Evolutionary conservation across 169 alveolate species (phyloP), one percentile per base, ranked within the genome.

Genomic region (Eimeria sp.): DNA sequence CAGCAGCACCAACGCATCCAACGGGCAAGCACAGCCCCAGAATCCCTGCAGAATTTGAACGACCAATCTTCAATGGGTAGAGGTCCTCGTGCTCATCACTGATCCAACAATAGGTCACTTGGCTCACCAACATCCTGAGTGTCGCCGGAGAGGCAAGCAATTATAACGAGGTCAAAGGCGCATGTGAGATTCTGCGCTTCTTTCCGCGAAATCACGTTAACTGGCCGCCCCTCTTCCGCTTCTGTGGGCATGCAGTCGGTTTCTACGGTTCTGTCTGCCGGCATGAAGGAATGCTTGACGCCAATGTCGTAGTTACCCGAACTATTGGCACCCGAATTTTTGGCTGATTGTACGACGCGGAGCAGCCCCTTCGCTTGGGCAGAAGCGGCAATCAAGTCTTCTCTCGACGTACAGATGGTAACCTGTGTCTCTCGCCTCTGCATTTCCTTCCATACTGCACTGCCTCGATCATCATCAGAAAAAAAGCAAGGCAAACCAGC

Each of bases 321-420:
- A 40, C 20, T 40, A 34, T 34, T 34, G 40, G 40, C 40, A 34
- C 40, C 40, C 43, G 54, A 18, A 43, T 34, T 40, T 5, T 34
- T 43, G 63, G 43, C 43, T 11, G 94, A 65, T 18, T 65, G 84
- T n/a, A 87, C 43, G 40, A 40, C 94, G 34, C 63, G 63, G 20
- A 87, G 63, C 83, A 40, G 40, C 20, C 94, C 94, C 30, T 43
- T 51, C 30, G 72, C 54, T 63, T 34, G 49, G 54, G 27, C 10
- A 61, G 51, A 87, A 27, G 83, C 94, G 43, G 94, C 78, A 65
- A 87, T n/a, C 70, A 87, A 87, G 20, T 87, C 94, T 63, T 87
- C 82, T 22, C 93, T 87, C 34, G 78, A 61, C 1, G 94, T 87
- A 51, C 94, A 87, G 47, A 87, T 87, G 61, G 94, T 87, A 27